phyloP scores from a whole-genome alignment of 192 early-diverging fungal genomes.

The Linnemannia hyalina region DNA sequence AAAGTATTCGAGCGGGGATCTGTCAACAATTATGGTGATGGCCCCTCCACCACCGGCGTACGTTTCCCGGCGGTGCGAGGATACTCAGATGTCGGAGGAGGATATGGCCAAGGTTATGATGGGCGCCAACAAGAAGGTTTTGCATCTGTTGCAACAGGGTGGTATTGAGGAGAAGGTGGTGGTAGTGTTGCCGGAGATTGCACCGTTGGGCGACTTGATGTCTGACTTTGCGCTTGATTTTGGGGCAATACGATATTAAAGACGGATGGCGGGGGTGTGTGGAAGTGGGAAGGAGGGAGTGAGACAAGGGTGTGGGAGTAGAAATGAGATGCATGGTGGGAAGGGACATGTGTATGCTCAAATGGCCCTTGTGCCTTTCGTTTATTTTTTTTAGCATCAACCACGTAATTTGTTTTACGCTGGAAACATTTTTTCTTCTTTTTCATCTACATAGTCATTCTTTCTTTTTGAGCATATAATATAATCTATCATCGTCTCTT shows the following conservation, averaged over 20 bases:
- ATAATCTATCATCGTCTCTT: too few species aligned
- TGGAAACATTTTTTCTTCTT: too few species aligned
- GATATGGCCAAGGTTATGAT: neutral
- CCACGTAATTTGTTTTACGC: too few species aligned
- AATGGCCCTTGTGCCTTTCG: too few species aligned
- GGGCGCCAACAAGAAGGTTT: neutral
- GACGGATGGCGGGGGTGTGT: neutral
- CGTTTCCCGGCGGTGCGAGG: slow-evolving; percentile 16
- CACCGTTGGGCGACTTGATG: slow-evolving; percentile 23
- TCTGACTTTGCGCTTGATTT: slow-evolving; percentile 28
- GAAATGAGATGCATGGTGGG: too few species aligned
- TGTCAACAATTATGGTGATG: neutral
- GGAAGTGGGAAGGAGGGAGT: neutral
- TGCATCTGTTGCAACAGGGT: neutral
- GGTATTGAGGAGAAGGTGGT: too few species aligned
- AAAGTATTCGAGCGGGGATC: neutral
- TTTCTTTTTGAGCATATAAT: too few species aligned
- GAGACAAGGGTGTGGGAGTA: too few species aligned
- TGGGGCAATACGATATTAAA: slow-evolving; percentile 17
- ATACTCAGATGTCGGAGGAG: neutral
- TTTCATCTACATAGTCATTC: too few species aligned
- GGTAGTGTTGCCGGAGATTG: slow-evolving; percentile 26
- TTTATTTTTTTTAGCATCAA: too few species aligned
- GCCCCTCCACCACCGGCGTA: slow-evolving; percentile 30
- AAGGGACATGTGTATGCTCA: too few species aligned